These are phyloP conservation scores for Scedosporium apiospermum DNA, from an alignment of 2,329 filamentous ascomycete species.

Conservation along the genomic window DNA sequence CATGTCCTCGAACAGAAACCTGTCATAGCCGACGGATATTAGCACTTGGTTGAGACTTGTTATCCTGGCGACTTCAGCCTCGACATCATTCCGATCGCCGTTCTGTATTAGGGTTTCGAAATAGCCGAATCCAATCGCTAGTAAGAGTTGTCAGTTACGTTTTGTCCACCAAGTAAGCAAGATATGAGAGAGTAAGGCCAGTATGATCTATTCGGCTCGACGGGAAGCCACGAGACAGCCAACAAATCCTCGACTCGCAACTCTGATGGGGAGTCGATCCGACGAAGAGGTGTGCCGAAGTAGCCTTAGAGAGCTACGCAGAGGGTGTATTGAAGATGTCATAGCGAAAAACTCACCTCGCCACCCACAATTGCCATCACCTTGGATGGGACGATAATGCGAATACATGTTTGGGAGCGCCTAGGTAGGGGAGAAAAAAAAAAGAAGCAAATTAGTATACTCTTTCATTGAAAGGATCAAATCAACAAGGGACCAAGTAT, in stretches of 20 bases:
- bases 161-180: not conserved
- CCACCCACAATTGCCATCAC: slow-evolving; percentile 96
- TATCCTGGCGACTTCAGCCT: slow-evolving; percentile 63
- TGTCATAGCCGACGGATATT: slow-evolving; percentile 57
- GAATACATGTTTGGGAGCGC: slow-evolving; percentile 75
- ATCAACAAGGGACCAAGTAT: slow-evolving; percentile 19
- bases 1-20: slow-evolving; percentile 73
- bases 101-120: slow-evolving; percentile 73
- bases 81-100: slow-evolving; percentile 54
- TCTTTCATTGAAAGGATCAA: slow-evolving; percentile 2
- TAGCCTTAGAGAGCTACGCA: not conserved
- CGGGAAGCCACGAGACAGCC: no score
- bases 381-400: slow-evolving; percentile 77
- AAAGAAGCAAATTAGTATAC: not conserved
- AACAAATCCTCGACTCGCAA: no score
- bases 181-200: not conserved
- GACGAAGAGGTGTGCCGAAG: not conserved
- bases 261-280: not conserved
- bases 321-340: slow-evolving; percentile 1
- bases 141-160: slow-evolving; percentile 6
- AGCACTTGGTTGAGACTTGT: slow-evolving; percentile 62
- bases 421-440: slow-evolving; percentile 30
- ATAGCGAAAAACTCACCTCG: slow-evolving; percentile 58
- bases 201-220: not conserved
- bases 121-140: slow-evolving; percentile 88